phyloP scores from a whole-genome alignment of 2,329 filamentous ascomycete genomes.

The Diaporthe longicolla region DNA sequence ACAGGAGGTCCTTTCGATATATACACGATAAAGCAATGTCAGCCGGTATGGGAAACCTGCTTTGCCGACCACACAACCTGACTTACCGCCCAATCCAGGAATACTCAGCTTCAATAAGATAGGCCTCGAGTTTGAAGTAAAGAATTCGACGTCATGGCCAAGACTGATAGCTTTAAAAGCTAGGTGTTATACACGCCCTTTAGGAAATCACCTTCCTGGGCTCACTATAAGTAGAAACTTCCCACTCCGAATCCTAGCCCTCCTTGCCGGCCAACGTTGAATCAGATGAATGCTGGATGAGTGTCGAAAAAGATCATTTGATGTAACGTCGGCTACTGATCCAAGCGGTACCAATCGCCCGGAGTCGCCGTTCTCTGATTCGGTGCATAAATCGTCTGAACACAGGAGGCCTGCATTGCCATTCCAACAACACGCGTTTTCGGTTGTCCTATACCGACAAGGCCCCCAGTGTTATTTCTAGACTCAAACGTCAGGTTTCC shows the following conservation, averaged over 20 bases:
- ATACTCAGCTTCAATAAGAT: neutral
- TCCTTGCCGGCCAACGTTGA: neutral
- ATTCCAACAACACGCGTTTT: neutral
- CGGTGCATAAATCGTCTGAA: constrained; percentile 8
- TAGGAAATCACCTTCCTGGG: neutral
- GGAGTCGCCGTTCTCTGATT: neutral
- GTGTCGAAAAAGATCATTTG: neutral
- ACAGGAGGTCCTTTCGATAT: neutral
- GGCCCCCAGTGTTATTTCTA: neutral
- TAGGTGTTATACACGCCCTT: neutral
- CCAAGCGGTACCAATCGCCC: neutral
- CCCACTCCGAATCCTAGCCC: neutral
- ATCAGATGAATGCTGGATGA: neutral
- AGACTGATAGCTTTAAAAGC: neutral
- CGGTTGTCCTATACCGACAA: neutral
- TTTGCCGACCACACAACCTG: neutral
- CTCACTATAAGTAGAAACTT: constrained; percentile 6
- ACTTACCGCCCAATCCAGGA: neutral
- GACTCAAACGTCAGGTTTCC: neutral
- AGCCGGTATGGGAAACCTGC: neutral
- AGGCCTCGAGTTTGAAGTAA: neutral
- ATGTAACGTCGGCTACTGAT: neutral
- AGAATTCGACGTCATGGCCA: constrained; percentile 4
- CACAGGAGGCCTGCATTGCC: neutral
- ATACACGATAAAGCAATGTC: no score